Base-by-base conservation (phyloP, 306 rosid genomes). In the Heteromeles arbutifolia region DNA sequence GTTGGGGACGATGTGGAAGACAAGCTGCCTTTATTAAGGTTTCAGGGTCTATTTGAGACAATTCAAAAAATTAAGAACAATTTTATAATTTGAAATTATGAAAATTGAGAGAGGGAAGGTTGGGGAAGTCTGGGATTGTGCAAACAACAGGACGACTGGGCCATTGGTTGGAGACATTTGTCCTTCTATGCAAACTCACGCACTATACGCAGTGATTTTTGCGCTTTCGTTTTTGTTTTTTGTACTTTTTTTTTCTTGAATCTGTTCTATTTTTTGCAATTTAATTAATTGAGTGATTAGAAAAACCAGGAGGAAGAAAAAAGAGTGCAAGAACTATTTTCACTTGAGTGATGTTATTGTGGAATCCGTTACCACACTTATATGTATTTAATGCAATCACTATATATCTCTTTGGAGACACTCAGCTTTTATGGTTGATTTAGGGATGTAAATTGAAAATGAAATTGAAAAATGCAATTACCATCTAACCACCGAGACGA, bases 1-100 rank as follows among this genome's bases (percentile, higher is more conserved):
- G 65, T 72, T 58, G 59, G 43, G 81, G 57, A 74, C 90, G 85
- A 85, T 84, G 91, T 81, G 57, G 85, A 86, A 78, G 88, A 92
- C 90, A 87, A 73, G 77, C 72, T 81, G 88, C 86, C 85, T 90
- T 89, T 86, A 89, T 93, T 89, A 85, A 87, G 92, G 93, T 93
- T 85, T 82, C 87, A 77, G 87, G 90, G 79, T 14, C 7, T 48
- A 48, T 48, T 4, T 14, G 19, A 15, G 53, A 14, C 19, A 14
- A 14, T 14, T 14, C 53, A 48, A 48, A 48, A 65, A 25, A 43
- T 39, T 41, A 72, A 65, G 7, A 24, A 3, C 3, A 5, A n/a
- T 5, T 17, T 3, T n/a, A 56, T 37, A 37, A 56, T 21, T 56
- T 56, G 26, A 56, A 21, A 70, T 0, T 13, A 8, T 4, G 48